These are phyloP conservation scores for Colletotrichum horii DNA, from an alignment of 2,329 filamentous ascomycete species.

Conservation along the genomic window DNA sequence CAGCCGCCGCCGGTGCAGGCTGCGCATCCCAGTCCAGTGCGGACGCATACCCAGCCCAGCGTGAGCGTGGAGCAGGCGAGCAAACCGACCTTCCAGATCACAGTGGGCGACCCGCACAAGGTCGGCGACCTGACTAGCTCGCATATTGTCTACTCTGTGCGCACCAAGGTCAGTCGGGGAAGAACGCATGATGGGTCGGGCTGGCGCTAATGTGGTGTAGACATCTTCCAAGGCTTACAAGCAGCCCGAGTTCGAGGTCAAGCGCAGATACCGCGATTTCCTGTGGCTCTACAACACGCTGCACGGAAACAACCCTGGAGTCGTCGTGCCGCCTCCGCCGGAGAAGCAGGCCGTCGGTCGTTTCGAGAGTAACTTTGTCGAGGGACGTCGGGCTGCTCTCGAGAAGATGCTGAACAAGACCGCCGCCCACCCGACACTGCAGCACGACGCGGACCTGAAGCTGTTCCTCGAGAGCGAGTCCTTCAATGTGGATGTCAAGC, in stretches of 20 bases:
- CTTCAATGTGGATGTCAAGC: constrained; percentile 96
- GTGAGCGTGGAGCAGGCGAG: constrained; percentile 92
- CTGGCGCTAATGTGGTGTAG: constrained; percentile 46
- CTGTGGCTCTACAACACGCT: constrained; percentile 96
- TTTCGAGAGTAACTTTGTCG: constrained; percentile 96
- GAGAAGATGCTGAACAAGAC: constrained; percentile 99
- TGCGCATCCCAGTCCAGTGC: constrained; percentile 56
- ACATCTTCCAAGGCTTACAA: constrained; percentile 96
- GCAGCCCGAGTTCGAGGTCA: constrained; percentile 90
- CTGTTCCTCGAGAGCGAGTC: constrained; percentile 95
- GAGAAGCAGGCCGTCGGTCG: constrained; percentile 97
- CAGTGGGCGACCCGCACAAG: constrained; percentile 95
- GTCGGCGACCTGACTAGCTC: constrained; percentile 96
- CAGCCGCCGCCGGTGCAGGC: constrained; percentile 70
- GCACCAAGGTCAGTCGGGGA: constrained; percentile 73
- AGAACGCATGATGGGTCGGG: neutral
- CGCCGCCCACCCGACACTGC: constrained; percentile 84
- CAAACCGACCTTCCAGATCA: constrained; percentile 89
- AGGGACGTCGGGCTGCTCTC: constrained; percentile 85
- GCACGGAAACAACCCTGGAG: constrained; percentile 91
- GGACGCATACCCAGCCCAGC: constrained; percentile 70
- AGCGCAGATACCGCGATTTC: constrained; percentile 93
- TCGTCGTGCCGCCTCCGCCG: constrained; percentile 93
- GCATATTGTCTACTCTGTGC: constrained; percentile 96
- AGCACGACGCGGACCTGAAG: constrained; percentile 93